phyloP scores from a whole-genome alignment of 2,329 filamentous ascomycete species.

The Dactylellina haptotyla region DNA sequence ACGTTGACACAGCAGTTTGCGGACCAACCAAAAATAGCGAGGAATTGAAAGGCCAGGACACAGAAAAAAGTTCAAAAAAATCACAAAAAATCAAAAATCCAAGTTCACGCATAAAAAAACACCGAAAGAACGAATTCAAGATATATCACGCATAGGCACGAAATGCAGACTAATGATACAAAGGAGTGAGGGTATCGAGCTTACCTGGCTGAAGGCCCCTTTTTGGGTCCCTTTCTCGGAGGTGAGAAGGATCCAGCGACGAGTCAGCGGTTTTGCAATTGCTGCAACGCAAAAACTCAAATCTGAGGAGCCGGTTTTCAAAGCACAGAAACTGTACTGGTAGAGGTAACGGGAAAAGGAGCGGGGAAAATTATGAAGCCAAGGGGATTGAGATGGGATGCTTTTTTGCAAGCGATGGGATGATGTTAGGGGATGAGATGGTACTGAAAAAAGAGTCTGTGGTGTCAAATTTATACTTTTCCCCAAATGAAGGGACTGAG shows the following conservation, averaged over 20 bases:
- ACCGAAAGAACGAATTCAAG: slow-evolving; percentile 29
- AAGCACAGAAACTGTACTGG: no score
- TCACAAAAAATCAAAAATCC: slow-evolving; percentile 52
- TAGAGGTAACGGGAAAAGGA: slow-evolving; percentile 5
- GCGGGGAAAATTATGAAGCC: neutral
- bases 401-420: slow-evolving; percentile 40
- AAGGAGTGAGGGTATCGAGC: slow-evolving; percentile 2
- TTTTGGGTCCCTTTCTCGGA: slow-evolving; percentile 18
- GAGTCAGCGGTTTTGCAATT: neutral
- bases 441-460: slow-evolving; percentile 18
- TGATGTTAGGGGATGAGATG: slow-evolving; percentile 42
- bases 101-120: slow-evolving; percentile 47
- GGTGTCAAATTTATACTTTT: slow-evolving; percentile 53
- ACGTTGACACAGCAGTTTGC: slow-evolving; percentile 9
- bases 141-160: slow-evolving; percentile 40
- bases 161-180: slow-evolving; percentile 9
- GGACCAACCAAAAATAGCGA: neutral
- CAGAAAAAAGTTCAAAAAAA: slow-evolving; percentile 40
- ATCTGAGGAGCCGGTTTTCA: neutral
- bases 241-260: slow-evolving; percentile 50
- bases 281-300: slow-evolving; percentile 13
- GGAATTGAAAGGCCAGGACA: slow-evolving; percentile 6
- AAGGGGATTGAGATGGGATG: slow-evolving; percentile 18
- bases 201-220: slow-evolving; percentile 29
- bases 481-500: slow-evolving; percentile 9